These are phyloP conservation scores for Cercospora sesami DNA, from an alignment of 2,329 filamentous ascomycete species.

Conservation along the genomic window DNA sequence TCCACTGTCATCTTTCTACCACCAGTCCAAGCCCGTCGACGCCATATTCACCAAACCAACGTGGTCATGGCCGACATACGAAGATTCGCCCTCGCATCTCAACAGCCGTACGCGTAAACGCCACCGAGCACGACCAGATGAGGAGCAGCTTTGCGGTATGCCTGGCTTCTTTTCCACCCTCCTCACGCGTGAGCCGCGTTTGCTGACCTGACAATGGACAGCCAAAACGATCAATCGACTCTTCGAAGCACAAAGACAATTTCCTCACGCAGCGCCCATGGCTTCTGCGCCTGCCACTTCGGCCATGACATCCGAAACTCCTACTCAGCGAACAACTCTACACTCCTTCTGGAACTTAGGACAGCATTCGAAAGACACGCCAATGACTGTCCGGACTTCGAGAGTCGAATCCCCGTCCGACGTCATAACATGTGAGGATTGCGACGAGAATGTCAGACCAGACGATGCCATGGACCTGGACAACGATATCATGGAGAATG, in stretches of 20 bases:
- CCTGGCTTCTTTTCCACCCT: constrained; percentile 14
- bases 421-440: constrained; percentile 46
- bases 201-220: constrained; percentile 32
- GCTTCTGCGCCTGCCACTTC: constrained; percentile 28
- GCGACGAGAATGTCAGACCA: constrained; percentile 41
- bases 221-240: constrained; percentile 50
- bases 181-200: constrained; percentile 13
- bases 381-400: constrained; percentile 18
- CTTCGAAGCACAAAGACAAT: constrained; percentile 46
- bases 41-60: constrained; percentile 29
- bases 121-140: constrained; percentile 57
- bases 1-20: constrained; percentile 35
- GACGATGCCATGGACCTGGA: constrained; percentile 43
- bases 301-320: constrained; percentile 23
- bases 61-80: constrained; percentile 33
- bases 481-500: constrained; percentile 29
- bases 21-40: constrained; percentile 33
- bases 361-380: constrained; percentile 33
- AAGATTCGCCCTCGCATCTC: constrained; percentile 43
- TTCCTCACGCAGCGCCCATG: constrained; percentile 30
- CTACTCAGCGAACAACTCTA: constrained; percentile 47
- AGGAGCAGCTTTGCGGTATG: constrained; percentile 57
- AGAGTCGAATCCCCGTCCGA: constrained; percentile 1
- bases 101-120: constrained; percentile 61
- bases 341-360: constrained; percentile 51